Evolutionary conservation across 441 rosid species (phyloP).

Genomic region (Raphanus hybrid): DNA sequence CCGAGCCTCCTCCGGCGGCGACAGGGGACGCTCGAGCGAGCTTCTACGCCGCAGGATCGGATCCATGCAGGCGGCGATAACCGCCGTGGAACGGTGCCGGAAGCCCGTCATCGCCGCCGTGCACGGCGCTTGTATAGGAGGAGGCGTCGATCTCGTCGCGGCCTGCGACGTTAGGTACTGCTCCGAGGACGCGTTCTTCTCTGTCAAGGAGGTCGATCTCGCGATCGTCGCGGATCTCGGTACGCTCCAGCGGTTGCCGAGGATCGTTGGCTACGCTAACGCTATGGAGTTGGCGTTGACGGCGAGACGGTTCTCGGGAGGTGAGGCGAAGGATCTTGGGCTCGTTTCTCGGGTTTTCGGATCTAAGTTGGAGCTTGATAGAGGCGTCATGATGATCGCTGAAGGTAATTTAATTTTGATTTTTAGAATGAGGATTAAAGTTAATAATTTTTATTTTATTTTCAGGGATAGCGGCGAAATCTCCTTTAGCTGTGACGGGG

Average conservation of each 20-base stretch:
- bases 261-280: constrained; percentile 68
- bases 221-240: constrained; percentile 87
- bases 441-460: background rate
- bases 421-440: background rate
- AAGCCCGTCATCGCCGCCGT: constrained; percentile 78
- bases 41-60: constrained; percentile 57
- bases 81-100: constrained; percentile 74
- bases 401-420: constrained; percentile 37
- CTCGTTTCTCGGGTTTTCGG: constrained; percentile 70
- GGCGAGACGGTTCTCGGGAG: constrained; percentile 64
- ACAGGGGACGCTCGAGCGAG: constrained; percentile 57
- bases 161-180: constrained; percentile 85
- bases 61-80: constrained; percentile 66
- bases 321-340: constrained; percentile 77
- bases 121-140: constrained; percentile 81
- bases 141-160: constrained; percentile 64
- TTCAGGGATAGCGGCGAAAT: constrained; percentile 73
- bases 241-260: constrained; percentile 77
- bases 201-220: constrained; percentile 83
- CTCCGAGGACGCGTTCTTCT: constrained; percentile 62
- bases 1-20: constrained; percentile 37
- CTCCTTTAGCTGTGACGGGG: constrained; percentile 83
- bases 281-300: constrained; percentile 81
- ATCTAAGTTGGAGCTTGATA: constrained; percentile 60
- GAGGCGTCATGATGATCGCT: constrained; percentile 55